A percentile compares a stretch with the other conserved stretches of the same genome.
phyloP scores from a whole-genome alignment of 2,329 filamentous ascomycete species.

The Trichoderma oligosporum region DNA sequence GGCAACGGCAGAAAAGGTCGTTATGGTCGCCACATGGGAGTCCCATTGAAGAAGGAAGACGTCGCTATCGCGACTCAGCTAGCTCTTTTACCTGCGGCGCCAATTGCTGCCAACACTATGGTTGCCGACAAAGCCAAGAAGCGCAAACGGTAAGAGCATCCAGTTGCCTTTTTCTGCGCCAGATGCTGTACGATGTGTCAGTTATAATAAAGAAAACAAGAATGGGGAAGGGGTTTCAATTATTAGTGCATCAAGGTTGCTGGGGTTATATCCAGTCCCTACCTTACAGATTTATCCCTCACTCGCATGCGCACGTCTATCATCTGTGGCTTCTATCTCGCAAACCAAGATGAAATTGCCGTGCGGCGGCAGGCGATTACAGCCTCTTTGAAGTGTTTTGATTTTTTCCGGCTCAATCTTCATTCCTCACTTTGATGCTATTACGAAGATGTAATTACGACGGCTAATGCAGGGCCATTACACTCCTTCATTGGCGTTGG shows the following conservation, averaged over 20 bases:
- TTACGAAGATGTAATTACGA: conserved; percentile 39
- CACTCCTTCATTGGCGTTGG: conserved; percentile 37
- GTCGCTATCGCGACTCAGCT: conserved; percentile 36
- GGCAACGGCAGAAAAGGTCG: conserved; percentile 95
- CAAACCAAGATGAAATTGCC: neutral
- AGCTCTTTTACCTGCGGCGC: conserved; percentile 43
- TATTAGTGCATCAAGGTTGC: neutral
- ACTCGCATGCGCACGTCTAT: neutral
- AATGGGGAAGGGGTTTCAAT: neutral
- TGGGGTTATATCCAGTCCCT: conserved; percentile 12
- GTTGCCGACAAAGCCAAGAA: conserved; percentile 56
- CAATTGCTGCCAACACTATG: conserved; percentile 35
- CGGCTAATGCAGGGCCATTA: conserved; percentile 35
- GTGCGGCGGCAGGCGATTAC: neutral
- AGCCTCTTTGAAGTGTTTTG: conserved; percentile 9
- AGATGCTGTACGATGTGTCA: conserved; percentile 7
- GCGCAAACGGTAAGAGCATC: conserved; percentile 50
- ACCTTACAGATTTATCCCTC: conserved; percentile 3
- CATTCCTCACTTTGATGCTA: conserved; percentile 18
- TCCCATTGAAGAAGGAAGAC: conserved; percentile 59
- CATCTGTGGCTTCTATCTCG: neutral
- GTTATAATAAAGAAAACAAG: neutral
- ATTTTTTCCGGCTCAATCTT: conserved; percentile 15
- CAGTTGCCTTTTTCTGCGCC: neutral
- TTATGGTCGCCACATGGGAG: conserved; percentile 71